Conservation (phyloP, 164 flowering plant genomes). For the Saururus chinensis region DNA sequence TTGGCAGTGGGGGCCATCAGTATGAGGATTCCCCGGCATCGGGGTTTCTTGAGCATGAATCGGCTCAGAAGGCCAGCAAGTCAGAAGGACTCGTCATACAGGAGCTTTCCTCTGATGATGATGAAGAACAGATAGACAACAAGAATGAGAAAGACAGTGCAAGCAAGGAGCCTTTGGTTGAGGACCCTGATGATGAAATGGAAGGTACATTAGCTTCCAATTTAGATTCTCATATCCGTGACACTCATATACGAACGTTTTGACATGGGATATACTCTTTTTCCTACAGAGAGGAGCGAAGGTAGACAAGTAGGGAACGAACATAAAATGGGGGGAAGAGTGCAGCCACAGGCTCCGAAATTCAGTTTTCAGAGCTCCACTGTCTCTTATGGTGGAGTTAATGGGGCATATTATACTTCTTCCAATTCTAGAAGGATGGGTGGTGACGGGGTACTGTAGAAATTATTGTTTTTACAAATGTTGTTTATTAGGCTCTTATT, state of each 20-base stretch:
- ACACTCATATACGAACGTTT: background rate
- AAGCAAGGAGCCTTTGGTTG: conserved; percentile 42
- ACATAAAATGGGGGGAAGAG: conserved; percentile 13
- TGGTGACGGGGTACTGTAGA: conserved; percentile 66
- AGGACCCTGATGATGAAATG: conserved; percentile 60
- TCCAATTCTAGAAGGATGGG: conserved; percentile 69
- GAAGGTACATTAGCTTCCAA: conserved; percentile 27
- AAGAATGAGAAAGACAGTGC: conserved; percentile 15
- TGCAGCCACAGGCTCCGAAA: conserved; percentile 20
- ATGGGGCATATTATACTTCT: conserved; percentile 80
- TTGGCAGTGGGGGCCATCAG: conserved; percentile 15
- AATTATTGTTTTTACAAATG: background rate
- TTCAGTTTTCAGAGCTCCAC: conserved; percentile 61
- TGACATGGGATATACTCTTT: background rate
- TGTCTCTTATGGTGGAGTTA: conserved; percentile 75
- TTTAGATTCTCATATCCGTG: background rate
- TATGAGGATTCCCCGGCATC: conserved; percentile 6
- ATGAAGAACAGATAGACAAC: conserved; percentile 21
- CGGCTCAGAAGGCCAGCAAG: conserved; percentile 16
- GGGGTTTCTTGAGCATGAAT: conserved; percentile 25
- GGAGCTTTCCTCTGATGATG: conserved; percentile 64
- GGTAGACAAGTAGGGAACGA: conserved; percentile 15
- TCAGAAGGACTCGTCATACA: conserved; percentile 40
- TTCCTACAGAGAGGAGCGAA: conserved; percentile 22
- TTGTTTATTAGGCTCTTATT: conserved; percentile 3